Conservation (phyloP, 177 flowering plant species). For the Telopea speciosissima region DNA sequence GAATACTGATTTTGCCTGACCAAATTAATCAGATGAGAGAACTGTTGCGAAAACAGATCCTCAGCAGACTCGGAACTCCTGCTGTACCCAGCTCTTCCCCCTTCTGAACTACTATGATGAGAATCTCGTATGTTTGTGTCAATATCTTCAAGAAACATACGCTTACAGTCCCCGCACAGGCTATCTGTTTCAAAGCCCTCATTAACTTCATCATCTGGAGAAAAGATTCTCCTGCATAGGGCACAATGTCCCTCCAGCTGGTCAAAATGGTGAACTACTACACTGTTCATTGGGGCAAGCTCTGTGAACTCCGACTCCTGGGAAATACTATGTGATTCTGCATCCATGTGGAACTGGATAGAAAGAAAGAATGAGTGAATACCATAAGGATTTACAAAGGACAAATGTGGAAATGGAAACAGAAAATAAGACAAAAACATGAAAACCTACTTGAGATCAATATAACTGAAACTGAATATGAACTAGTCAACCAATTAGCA, state of each 20-base stretch:
- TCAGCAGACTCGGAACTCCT: constrained; percentile 64
- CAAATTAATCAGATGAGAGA: constrained; percentile 46
- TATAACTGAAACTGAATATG: neutral
- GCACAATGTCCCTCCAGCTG: constrained; percentile 34
- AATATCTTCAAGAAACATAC: constrained; percentile 51
- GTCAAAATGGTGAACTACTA: constrained; percentile 20
- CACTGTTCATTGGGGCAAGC: constrained; percentile 11
- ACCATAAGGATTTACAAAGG: neutral
- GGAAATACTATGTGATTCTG: constrained; percentile 23
- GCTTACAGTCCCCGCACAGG: constrained; percentile 69
- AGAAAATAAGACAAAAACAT: neutral
- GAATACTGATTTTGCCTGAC: constrained; percentile 44
- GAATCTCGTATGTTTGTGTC: constrained; percentile 29
- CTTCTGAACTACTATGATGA: constrained; percentile 29
- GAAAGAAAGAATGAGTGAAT: neutral
- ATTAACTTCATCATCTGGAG: constrained; percentile 31
- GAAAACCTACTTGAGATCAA: neutral
- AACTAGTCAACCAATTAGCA: neutral
- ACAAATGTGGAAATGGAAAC: neutral
- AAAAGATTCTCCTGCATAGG: constrained; percentile 46
- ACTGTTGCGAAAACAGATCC: constrained; percentile 55
- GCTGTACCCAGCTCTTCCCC: constrained; percentile 44
- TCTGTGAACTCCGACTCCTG: constrained; percentile 22
- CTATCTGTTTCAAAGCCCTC: constrained; percentile 31
- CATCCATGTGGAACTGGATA: constrained; percentile 34